Base-by-base conservation (phyloP, 1,284 basidiomycete genomes). In the Thelephora terrestris region DNA sequence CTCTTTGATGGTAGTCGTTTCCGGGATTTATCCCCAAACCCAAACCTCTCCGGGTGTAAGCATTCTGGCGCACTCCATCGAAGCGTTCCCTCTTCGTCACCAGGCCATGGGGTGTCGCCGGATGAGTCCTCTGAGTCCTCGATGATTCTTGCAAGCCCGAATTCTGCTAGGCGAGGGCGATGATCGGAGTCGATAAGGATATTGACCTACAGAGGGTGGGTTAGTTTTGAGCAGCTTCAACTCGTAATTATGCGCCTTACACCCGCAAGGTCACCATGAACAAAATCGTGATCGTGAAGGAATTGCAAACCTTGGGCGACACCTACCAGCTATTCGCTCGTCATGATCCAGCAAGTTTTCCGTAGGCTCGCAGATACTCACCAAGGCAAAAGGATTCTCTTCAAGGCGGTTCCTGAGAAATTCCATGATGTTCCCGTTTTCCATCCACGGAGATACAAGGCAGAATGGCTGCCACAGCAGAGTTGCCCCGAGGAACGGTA, bases 391-490 rank as follows among this genome's bases (percentile, higher is more conserved):
- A 12, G 49, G 45, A 40, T 51, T 48, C 9, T 37, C 34, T 7
- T 25, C 25, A 6, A 50, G 52, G 20, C 32, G 12, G 6, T 18
- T 17, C 18, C 44, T 45, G 9, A 51, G 29, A 47, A 46, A 53
- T 3, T n/a, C 23, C 42, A 43, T 39, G 27, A 51, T 44, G 24
- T 45, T 51, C 21, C 49, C 52, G 38, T 49, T 45, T n/a, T 20
- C 18, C 52, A 53, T 51, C 52, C 50, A 51, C 25, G n/a, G 36
- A 18, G 46, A 46, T 4, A 53, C 47, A 35, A 53, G 45, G 36
- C 50, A 51, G 17, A 53, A 38, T 20, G 50, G 47, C 7, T 48
- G 48, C 17, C 43, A 17, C n/a, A 34, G 29, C 9, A 23, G 24
- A 18, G 47, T 44, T 32, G 49, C 40, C 12, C 52, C 52, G n/a